A percentile compares a stretch with the other conserved stretches of the same genome.
phyloP scores from a whole-genome alignment of 1,284 basidiomycete genomes.

The Vanrija humicola region DNA sequence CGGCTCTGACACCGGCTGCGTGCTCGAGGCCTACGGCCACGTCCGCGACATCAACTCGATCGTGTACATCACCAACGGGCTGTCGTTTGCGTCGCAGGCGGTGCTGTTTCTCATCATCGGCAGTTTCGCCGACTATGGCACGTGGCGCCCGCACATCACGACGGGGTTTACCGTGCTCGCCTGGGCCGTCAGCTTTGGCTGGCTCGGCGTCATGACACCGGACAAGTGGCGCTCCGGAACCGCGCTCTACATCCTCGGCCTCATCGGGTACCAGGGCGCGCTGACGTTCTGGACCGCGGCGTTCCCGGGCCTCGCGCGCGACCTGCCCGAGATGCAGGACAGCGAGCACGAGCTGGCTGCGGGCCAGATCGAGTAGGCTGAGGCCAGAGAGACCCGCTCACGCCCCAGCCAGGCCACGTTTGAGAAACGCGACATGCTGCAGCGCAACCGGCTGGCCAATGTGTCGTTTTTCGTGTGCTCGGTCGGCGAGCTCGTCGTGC shows the following conservation, averaged over 20 bases:
- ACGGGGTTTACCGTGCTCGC: conserved; percentile 67
- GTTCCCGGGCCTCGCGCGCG: conserved; percentile 22
- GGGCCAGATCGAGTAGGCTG: conserved; percentile 8
- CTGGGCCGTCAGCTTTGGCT: conserved; percentile 62
- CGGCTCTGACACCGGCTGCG: conserved; percentile 11
- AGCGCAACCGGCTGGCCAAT: conserved; percentile 23
- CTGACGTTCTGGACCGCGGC: conserved; percentile 25
- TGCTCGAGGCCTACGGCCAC: too few species aligned
- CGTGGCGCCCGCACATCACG: conserved; percentile 46
- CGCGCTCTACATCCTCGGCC: conserved; percentile 22
- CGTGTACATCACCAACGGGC: conserved; percentile 22
- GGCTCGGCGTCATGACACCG: conserved; percentile 49
- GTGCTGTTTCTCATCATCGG: conserved; percentile 20
- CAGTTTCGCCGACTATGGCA: conserved; percentile 24
- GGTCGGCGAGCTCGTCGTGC: conserved; percentile 33
- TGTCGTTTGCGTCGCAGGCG: conserved; percentile 23
- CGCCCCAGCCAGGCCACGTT: conserved; percentile 57
- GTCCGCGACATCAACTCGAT: conserved; percentile 15
- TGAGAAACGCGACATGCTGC: conserved; percentile 40
- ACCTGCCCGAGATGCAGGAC: conserved; percentile 20
- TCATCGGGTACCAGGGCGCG: conserved; percentile 71
- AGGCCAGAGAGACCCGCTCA: too few species aligned
- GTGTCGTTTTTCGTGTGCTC: conserved; percentile 67
- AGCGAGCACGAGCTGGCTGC: conserved; percentile 16
- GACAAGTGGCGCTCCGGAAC: conserved; percentile 20